These are phyloP conservation scores for Botryotinia globosa DNA, from an alignment of 2,329 filamentous ascomycete genomes.

Conservation along the genomic window DNA sequence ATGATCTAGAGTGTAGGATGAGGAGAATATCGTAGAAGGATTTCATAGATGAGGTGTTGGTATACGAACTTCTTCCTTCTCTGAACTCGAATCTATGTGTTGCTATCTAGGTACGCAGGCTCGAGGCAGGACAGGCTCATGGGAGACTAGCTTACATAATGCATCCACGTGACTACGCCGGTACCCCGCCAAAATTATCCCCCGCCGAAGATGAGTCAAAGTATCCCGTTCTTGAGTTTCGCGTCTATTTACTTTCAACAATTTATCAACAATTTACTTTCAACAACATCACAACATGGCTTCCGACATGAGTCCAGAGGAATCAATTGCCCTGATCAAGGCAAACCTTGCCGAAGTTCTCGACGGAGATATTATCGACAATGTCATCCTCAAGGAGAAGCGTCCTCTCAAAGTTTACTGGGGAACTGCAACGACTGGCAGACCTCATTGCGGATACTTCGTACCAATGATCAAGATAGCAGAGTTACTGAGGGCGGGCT, in stretches of 20 bases:
- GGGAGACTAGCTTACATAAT: not conserved
- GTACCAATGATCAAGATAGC: slow-evolving; percentile 80
- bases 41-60: not conserved
- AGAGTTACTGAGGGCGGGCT: slow-evolving; percentile 80
- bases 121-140: not conserved
- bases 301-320: slow-evolving; percentile 44
- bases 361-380: slow-evolving; percentile 79
- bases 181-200: slow-evolving; percentile 3
- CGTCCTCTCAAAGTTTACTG: slow-evolving; percentile 79
- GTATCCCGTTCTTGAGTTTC: not conserved
- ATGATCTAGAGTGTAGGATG: not conserved
- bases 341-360: slow-evolving; percentile 80
- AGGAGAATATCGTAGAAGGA: not conserved
- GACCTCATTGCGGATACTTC: slow-evolving; percentile 86
- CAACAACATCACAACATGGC: slow-evolving; percentile 28
- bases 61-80: not conserved
- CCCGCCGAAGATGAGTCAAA: slow-evolving; percentile 2
- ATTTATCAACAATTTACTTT: not conserved
- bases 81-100: not conserved
- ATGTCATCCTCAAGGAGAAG: slow-evolving; percentile 65
- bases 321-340: slow-evolving; percentile 72
- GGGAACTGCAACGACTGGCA: slow-evolving; percentile 64
- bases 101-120: no score
- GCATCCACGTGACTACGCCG: accelerated
- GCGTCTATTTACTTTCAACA: not conserved